Conservation (phyloP, 352 stramenopile genomes). For the Globisporangium nagaii region DNA sequence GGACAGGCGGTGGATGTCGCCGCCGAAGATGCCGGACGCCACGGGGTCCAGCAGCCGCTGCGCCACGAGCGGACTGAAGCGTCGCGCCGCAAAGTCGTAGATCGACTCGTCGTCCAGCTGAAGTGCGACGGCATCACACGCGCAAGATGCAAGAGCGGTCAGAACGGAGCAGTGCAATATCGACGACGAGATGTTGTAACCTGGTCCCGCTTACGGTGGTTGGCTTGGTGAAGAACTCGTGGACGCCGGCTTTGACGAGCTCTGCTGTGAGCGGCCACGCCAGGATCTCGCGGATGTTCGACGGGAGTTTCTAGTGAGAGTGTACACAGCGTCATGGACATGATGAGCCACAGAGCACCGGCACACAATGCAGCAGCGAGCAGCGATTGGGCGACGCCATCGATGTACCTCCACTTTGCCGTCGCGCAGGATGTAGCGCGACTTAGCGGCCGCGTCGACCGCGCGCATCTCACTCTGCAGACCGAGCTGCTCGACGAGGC, state of each 20-base stretch:
- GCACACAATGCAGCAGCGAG: background rate
- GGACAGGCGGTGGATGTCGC: constrained; percentile 73
- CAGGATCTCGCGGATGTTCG: constrained; percentile 46
- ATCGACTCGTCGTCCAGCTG: constrained; percentile 69
- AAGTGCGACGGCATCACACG: background rate
- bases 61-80: constrained; percentile 76
- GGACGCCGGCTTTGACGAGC: constrained; percentile 51
- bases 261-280: constrained; percentile 53
- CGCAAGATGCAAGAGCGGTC: too few relatives aligned
- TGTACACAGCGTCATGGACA: background rate
- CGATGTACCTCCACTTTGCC: constrained; percentile 51
- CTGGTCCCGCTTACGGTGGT: constrained; percentile 10
- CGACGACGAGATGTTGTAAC: too few relatives aligned
- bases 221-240: constrained; percentile 51
- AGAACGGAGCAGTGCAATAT: too few relatives aligned
- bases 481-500: constrained; percentile 71
- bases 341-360: background rate
- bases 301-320: constrained; percentile 66
- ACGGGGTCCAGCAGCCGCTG: constrained; percentile 79
- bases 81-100: constrained; percentile 69
- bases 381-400: too few relatives aligned
- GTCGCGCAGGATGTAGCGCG: constrained; percentile 72
- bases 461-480: constrained; percentile 62
- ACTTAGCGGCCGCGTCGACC: constrained; percentile 50
- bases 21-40: constrained; percentile 83